These are phyloP conservation scores for Amphichorda felina DNA, from an alignment of 2,329 filamentous ascomycete species.

Conservation along the genomic window DNA sequence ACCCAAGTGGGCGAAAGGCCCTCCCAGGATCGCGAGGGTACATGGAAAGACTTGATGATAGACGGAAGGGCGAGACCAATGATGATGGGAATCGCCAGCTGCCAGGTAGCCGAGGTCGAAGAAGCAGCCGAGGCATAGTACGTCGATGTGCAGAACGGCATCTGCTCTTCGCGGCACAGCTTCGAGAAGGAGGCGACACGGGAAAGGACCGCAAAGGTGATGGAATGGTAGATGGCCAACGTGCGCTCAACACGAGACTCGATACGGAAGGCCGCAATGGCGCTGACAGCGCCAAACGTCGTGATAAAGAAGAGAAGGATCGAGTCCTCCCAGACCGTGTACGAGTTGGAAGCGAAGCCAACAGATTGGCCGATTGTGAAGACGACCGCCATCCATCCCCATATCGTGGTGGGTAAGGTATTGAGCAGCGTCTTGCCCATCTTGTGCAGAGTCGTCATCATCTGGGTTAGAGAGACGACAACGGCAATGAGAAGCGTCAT, in stretches of 20 bases:
- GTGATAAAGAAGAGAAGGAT: slow-evolving; percentile 85
- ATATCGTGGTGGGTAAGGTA: slow-evolving; percentile 61
- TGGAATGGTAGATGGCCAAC: slow-evolving; percentile 72
- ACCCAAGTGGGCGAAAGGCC: slow-evolving; percentile 80
- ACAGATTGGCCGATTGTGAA: slow-evolving; percentile 82
- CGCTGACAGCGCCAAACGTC: slow-evolving; percentile 71
- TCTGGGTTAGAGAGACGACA: slow-evolving; percentile 1
- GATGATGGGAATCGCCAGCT: slow-evolving; percentile 68
- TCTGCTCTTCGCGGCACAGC: slow-evolving; percentile 93
- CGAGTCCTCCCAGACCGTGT: slow-evolving; percentile 96
- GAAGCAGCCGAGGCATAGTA: slow-evolving; percentile 90
- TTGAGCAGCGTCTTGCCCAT: slow-evolving; percentile 31
- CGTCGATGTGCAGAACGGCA: slow-evolving; percentile 90
- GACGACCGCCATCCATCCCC: slow-evolving; percentile 76
- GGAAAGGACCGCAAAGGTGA: slow-evolving; percentile 69
- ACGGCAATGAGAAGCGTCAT: slow-evolving; percentile 14
- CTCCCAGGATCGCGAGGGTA: slow-evolving; percentile 75
- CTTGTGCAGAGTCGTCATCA: slow-evolving; percentile 26
- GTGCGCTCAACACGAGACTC: slow-evolving; percentile 54
- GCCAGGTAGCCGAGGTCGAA: slow-evolving; percentile 87
- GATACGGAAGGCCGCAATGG: slow-evolving; percentile 65
- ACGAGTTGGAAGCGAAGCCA: slow-evolving; percentile 95
- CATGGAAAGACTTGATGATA: slow-evolving; percentile 69
- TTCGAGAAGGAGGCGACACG: slow-evolving; percentile 78
- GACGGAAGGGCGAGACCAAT: slow-evolving; percentile 60